Evolutionary conservation across 2,329 filamentous ascomycete genomes (phyloP).

Genomic region (Cyphellophora attinorum): DNA sequence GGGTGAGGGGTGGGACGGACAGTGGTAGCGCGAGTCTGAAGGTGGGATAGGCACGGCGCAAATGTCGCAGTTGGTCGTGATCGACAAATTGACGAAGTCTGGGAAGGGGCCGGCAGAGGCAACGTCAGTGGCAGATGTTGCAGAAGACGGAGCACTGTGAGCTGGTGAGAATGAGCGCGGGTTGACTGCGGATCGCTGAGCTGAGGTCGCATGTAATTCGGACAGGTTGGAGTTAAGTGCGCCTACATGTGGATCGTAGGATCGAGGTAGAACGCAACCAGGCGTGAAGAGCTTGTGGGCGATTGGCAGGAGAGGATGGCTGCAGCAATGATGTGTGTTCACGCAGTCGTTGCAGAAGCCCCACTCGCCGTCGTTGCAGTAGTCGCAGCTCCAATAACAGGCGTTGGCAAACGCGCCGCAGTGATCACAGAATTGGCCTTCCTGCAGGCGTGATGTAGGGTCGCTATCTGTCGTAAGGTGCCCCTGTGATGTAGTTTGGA

Average conservation of each 20-base stretch:
- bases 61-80: constrained; percentile 68
- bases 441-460: constrained; percentile 58
- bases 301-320: constrained; percentile 69
- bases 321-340: constrained; percentile 70
- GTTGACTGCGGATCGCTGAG: neutral
- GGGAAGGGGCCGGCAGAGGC: constrained; percentile 18
- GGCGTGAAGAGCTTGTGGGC: constrained; percentile 43
- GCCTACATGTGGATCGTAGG: neutral
- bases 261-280: neutral
- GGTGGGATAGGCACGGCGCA: constrained; percentile 66
- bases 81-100: constrained; percentile 57
- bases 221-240: neutral
- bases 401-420: constrained; percentile 67
- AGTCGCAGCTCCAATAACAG: constrained; percentile 81
- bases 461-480: constrained; percentile 28
- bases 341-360: constrained; percentile 86
- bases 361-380: constrained; percentile 89
- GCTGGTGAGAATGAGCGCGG: constrained; percentile 11
- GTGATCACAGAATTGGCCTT: constrained; percentile 73
- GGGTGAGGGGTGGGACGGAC: constrained; percentile 36
- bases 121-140: constrained; percentile 12
- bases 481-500: constrained; percentile 1
- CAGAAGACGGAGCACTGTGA: constrained; percentile 12
- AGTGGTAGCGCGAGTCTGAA: constrained; percentile 65
- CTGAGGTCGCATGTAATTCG: neutral